Evolutionary conservation across 2,329 filamentous ascomycete species (phyloP).

Genomic region (Plectosphaerella plurivora): DNA sequence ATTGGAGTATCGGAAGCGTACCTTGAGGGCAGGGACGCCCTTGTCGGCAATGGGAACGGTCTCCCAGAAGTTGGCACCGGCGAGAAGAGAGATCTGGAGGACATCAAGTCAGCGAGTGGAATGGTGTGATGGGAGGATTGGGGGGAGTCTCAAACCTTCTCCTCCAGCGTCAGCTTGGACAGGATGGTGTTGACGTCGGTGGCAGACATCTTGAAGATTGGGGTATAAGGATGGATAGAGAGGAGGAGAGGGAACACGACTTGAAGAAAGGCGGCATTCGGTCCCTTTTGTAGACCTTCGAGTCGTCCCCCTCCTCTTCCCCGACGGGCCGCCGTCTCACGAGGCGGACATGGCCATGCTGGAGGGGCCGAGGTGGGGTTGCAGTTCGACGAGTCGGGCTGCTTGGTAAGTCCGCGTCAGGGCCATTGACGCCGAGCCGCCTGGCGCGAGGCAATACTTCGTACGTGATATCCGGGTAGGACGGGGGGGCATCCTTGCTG

Average conservation of each 20-base stretch:
- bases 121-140: not conserved
- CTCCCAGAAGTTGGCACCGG: constrained; percentile 5
- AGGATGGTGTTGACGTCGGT: constrained; percentile 11
- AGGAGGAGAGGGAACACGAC: not conserved
- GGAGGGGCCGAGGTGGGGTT: not conserved
- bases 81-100: constrained; percentile 1
- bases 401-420: no score
- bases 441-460: not conserved
- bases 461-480: not conserved
- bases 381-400: no score
- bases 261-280: not conserved
- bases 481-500: not conserved
- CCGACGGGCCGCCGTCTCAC: not conserved
- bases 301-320: no score
- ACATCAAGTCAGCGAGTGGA: not conserved
- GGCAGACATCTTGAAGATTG: not conserved
- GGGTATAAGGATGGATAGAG: not conserved
- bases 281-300: constrained; percentile 1
- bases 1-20: not conserved
- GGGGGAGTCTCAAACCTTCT: constrained; percentile 4
- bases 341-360: not conserved
- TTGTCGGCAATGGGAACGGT: constrained; percentile 1
- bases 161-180: constrained; percentile 11
- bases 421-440: not conserved
- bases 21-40: not conserved